Evolutionary conservation across 495 filamentous ascomycete species (phyloP).

Genomic region (Neurospora pannonica): DNA sequence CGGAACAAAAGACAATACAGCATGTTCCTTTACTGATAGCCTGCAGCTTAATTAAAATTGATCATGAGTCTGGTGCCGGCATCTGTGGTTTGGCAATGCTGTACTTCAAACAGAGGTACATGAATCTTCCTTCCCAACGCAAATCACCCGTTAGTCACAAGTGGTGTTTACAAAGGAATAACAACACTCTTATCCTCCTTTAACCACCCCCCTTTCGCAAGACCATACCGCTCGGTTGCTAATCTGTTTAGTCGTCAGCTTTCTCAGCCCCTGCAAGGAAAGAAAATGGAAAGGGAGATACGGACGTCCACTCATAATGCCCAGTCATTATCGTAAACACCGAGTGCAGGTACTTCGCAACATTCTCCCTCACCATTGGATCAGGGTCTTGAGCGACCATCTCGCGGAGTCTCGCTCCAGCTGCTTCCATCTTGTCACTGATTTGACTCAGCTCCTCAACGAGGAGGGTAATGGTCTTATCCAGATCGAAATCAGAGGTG

Average conservation of each 20-base stretch:
- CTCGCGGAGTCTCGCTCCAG: background rate
- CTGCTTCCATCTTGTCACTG: background rate
- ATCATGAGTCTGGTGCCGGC: background rate
- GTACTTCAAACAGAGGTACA: background rate
- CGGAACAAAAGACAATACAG: background rate
- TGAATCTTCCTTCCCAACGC: background rate
- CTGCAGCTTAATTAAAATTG: background rate
- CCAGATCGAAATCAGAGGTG: background rate
- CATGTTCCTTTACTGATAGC: background rate
- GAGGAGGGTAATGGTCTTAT: background rate
- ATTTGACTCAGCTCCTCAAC: background rate
- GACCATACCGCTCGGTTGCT: slow-evolving; percentile 7
- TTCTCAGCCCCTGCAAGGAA: background rate
- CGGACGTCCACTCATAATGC: slow-evolving; percentile 8
- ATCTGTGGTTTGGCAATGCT: background rate
- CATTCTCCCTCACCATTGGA: background rate
- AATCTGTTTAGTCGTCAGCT: background rate
- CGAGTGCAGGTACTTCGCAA: slow-evolving; percentile 1
- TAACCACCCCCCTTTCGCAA: slow-evolving; percentile 1
- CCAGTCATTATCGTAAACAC: slow-evolving; percentile 6
- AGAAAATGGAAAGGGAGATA: background rate
- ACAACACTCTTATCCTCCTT: slow-evolving; percentile 2
- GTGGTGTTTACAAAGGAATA: background rate
- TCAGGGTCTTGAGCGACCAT: slow-evolving; percentile 1
- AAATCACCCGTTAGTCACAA: background rate